phyloP scores from a whole-genome alignment of 2,329 filamentous ascomycete genomes.

The Phialophora macrospora region DNA sequence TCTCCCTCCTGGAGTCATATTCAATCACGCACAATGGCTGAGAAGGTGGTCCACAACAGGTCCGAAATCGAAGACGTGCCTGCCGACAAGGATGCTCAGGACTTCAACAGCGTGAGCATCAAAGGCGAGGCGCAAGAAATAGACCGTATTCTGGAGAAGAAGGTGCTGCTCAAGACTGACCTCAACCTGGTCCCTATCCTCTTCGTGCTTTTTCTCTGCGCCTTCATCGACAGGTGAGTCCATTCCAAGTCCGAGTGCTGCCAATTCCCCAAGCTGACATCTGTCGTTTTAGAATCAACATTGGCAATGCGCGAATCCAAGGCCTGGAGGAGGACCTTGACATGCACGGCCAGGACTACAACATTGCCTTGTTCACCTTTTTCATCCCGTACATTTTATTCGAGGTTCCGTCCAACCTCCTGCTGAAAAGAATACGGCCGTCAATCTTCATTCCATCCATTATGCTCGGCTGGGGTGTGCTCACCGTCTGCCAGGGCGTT shows the following conservation, averaged over 20 bases:
- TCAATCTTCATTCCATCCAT: slow-evolving; percentile 37
- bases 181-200: slow-evolving; percentile 56
- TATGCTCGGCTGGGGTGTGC: slow-evolving; percentile 43
- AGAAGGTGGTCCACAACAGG: slow-evolving; percentile 19
- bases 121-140: slow-evolving; percentile 32
- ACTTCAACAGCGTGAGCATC: slow-evolving; percentile 24
- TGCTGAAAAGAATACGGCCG: slow-evolving; percentile 46
- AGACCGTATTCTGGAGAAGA: slow-evolving; percentile 51
- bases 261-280: not conserved
- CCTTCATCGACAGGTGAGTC: slow-evolving; percentile 46
- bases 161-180: slow-evolving; percentile 56
- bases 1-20: not conserved
- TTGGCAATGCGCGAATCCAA: slow-evolving; percentile 55
- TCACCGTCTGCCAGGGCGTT: slow-evolving; percentile 49
- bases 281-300: slow-evolving; percentile 47
- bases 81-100: slow-evolving; percentile 19
- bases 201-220: slow-evolving; percentile 52
- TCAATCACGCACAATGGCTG: slow-evolving; percentile 18
- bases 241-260: not conserved
- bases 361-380: slow-evolving; percentile 39
- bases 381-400: slow-evolving; percentile 37
- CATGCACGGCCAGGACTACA: slow-evolving; percentile 51
- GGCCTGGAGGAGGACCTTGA: slow-evolving; percentile 51
- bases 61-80: slow-evolving; percentile 35
- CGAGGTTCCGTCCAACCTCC: slow-evolving; percentile 54